Evolutionary conservation across 345 rosid genomes (phyloP).

Genomic region (Mangifera indica): DNA sequence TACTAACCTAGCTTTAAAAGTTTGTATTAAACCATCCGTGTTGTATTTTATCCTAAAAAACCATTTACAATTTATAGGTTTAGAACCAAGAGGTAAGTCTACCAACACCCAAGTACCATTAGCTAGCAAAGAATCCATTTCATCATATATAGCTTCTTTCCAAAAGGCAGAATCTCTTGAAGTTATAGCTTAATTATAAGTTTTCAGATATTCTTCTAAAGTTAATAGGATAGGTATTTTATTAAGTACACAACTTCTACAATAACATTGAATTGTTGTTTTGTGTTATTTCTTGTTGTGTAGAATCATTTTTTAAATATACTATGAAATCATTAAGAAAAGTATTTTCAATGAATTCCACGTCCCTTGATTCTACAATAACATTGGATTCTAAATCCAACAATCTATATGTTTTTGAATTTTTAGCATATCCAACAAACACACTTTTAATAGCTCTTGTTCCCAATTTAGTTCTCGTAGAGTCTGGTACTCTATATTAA

Average conservation of each 20-base stretch:
- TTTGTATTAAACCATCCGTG: neutral
- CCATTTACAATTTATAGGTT: neutral
- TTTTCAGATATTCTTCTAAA: slow-evolving; percentile 2
- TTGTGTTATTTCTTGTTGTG: too few relatives aligned
- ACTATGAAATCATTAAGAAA: too few relatives aligned
- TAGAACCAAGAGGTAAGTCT: neutral
- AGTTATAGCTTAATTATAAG: neutral
- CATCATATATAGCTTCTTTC: too few relatives aligned
- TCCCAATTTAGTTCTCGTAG: neutral
- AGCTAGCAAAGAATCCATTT: too few relatives aligned
- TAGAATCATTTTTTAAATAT: too few relatives aligned
- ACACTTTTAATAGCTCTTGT: neutral
- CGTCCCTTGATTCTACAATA: neutral
- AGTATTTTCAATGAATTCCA: neutral
- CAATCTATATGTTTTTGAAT: neutral
- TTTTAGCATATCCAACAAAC: slow-evolving; percentile 6
- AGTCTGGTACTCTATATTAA: neutral
- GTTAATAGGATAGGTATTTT: neutral
- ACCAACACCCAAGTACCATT: too few relatives aligned
- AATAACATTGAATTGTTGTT: too few relatives aligned
- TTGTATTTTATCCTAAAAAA: neutral
- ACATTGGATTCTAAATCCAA: neutral
- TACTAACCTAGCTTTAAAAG: neutral
- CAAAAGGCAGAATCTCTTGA: neutral
- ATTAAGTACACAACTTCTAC: neutral